Conservation (phyloP, 2,329 filamentous ascomycete genomes). For the Alternaria consortialis region DNA sequence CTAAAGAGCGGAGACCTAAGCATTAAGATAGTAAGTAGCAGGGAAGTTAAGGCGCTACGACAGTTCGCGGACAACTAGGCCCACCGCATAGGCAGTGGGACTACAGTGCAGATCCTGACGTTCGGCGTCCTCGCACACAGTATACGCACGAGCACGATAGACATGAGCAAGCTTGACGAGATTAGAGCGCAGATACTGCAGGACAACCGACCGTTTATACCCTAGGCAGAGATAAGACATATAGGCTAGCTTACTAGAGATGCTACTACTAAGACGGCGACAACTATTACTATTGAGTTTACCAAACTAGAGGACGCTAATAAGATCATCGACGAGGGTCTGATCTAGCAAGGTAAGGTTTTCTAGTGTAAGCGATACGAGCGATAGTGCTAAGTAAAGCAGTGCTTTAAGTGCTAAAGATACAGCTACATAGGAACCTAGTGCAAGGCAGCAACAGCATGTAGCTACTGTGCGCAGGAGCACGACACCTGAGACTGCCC, state of each 20-base stretch:
- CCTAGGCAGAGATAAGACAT: conserved; percentile 21
- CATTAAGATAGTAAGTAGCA: conserved; percentile 23
- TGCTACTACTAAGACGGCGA: conserved; percentile 13
- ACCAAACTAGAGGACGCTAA: conserved; percentile 27
- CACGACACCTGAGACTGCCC: conserved; percentile 7
- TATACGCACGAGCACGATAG: conserved; percentile 24
- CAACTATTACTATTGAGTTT: conserved; percentile 25
- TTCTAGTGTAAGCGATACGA: conserved; percentile 23
- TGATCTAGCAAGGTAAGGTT: conserved; percentile 25
- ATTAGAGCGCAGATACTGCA: conserved; percentile 24
- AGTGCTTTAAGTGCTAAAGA: conserved; percentile 29
- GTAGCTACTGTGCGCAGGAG: conserved; percentile 3
- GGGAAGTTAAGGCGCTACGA: background rate
- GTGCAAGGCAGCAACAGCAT: conserved; percentile 27
- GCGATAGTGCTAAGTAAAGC: background rate
- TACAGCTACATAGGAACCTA: conserved; percentile 32
- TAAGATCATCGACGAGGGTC: conserved; percentile 28
- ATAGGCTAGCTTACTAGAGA: conserved; percentile 25
- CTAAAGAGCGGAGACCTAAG: conserved; percentile 30
- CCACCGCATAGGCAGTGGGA: conserved; percentile 17
- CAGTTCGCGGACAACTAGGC: conserved; percentile 4
- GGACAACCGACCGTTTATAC: conserved; percentile 17
- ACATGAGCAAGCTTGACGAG: conserved; percentile 25
- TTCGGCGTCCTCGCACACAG: conserved; percentile 11
- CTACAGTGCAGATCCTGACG: conserved; percentile 7